Conservation (phyloP, 176 grass and related monocot species). For the Juncus inflexus region DNA sequence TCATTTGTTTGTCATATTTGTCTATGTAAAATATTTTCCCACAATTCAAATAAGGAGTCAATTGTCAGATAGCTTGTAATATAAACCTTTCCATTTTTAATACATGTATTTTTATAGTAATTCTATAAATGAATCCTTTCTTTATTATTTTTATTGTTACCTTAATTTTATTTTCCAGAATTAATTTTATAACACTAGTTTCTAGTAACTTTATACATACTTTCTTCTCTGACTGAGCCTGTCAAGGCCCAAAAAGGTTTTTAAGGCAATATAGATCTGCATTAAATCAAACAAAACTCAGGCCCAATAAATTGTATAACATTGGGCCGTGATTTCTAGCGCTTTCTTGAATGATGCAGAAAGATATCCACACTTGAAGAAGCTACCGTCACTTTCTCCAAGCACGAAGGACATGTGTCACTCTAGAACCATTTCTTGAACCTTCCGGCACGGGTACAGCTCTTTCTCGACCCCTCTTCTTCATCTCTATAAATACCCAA, state of each 20-base stretch:
- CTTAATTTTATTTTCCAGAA: no score
- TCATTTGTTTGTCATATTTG: constrained; percentile 5
- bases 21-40: background rate
- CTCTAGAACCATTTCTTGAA: constrained; percentile 7
- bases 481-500: background rate
- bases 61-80: background rate
- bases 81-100: constrained; percentile 8
- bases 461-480: constrained; percentile 8
- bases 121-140: no score
- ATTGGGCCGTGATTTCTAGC: background rate
- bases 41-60: no score
- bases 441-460: background rate
- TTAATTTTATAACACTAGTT: no score
- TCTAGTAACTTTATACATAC: no score
- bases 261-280: background rate
- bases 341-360: constrained; percentile 13
- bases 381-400: background rate
- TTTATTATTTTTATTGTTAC: no score
- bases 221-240: background rate
- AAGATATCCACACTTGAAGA: background rate
- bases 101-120: background rate
- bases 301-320: background rate
- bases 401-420: constrained; percentile 9
- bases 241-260: background rate
- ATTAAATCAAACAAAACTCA: background rate